Conservation (phyloP, 176 grass and related monocot species). For the Panicum miliaceum region DNA sequence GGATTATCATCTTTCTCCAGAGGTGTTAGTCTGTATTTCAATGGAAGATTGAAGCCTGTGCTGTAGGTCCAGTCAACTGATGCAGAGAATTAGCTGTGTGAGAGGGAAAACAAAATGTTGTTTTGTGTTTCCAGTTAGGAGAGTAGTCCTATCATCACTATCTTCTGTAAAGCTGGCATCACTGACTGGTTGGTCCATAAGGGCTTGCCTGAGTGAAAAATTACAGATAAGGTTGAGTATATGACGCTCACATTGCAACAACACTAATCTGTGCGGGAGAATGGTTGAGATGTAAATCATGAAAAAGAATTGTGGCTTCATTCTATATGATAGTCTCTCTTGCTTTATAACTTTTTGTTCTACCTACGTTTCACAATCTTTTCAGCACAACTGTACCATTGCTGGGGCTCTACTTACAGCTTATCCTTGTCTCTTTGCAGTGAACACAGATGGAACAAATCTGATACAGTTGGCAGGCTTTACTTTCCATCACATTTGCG, state of each 20-base stretch:
- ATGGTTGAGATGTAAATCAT: neutral
- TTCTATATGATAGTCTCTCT: neutral
- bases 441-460: neutral
- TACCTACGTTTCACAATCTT: neutral
- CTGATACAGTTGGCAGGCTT: constrained; percentile 6
- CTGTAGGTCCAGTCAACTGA: neutral
- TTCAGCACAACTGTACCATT: neutral
- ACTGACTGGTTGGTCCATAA: neutral
- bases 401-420: constrained; percentile 20
- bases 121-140: neutral
- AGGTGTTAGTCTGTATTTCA: neutral
- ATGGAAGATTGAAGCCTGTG: neutral
- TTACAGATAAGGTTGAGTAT: neutral
- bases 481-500: neutral
- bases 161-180: neutral
- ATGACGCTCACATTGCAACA: neutral
- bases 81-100: neutral
- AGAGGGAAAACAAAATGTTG: neutral
- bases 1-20: neutral
- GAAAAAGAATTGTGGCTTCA: neutral
- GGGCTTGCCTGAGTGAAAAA: neutral
- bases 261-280: neutral
- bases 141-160: neutral
- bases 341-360: neutral
- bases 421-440: constrained; percentile 28